These are phyloP conservation scores for Podospora pseudoanserina DNA, from an alignment of 495 filamentous ascomycete genomes.

Conservation along the genomic window DNA sequence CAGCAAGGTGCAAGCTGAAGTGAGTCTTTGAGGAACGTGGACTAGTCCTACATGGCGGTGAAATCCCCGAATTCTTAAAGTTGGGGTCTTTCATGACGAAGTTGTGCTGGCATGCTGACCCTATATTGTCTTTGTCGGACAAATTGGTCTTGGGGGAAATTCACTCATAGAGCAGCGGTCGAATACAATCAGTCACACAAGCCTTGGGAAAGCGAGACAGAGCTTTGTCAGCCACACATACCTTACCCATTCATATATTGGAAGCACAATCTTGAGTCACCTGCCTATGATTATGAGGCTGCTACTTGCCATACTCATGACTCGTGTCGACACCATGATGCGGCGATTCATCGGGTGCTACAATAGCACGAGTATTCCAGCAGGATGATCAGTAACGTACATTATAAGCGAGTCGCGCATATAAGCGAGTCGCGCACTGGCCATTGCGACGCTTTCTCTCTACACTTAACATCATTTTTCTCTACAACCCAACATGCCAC, in stretches of 20 bases:
- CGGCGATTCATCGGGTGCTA: no score
- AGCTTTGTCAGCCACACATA: background rate
- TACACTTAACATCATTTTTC: no score
- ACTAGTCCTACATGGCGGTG: background rate
- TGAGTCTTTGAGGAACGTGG: background rate
- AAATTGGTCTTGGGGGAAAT: background rate
- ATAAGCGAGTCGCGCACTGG: no score
- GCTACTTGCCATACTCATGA: no score
- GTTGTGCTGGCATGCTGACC: background rate
- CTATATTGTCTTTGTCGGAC: background rate
- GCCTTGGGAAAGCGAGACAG: background rate
- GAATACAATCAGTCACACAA: no score
- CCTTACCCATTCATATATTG: background rate
- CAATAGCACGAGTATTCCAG: background rate
- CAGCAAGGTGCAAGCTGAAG: background rate
- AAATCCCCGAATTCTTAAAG: background rate
- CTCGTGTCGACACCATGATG: no score
- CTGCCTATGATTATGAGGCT: no score
- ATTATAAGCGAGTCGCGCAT: no score
- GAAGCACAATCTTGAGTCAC: no score
- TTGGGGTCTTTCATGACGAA: background rate
- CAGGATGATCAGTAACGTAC: background rate
- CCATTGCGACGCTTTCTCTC: no score
- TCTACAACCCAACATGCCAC: no score
- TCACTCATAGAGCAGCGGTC: background rate